Evolutionary conservation across 2,329 filamentous ascomycete species (phyloP).

Genomic region (Cytospora chrysosperma): DNA sequence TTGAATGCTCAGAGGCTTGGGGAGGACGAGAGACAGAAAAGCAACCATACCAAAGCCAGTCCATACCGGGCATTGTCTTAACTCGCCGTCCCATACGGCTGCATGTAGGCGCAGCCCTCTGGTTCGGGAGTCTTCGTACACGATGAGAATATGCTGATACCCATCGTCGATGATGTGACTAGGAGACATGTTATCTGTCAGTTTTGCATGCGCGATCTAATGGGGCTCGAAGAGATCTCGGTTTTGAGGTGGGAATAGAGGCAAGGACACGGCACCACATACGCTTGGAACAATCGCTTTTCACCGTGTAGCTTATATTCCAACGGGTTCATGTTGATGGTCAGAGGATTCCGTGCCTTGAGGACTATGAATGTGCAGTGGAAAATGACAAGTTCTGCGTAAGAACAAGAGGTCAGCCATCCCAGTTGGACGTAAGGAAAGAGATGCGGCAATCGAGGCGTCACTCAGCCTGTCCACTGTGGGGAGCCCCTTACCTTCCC

Average conservation of each 20-base stretch:
- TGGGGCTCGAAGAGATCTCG: background rate
- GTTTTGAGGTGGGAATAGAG: no score
- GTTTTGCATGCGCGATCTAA: background rate
- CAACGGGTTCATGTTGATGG: constrained; percentile 41
- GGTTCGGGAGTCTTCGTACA: constrained; percentile 51
- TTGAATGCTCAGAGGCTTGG: background rate
- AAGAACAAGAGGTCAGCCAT: constrained; percentile 22
- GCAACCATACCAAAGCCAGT: constrained; percentile 56
- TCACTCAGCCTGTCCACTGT: background rate
- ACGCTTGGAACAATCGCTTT: constrained; percentile 56
- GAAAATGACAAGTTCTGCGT: constrained; percentile 57
- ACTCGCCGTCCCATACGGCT: constrained; percentile 53
- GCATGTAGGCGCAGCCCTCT: constrained; percentile 55
- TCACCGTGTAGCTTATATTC: constrained; percentile 50
- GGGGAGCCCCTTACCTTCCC: constrained; percentile 52
- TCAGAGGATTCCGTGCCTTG: constrained; percentile 50
- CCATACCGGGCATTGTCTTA: constrained; percentile 59
- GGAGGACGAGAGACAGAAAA: background rate
- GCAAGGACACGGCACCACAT: constrained; percentile 29
- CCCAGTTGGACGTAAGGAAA: background rate
- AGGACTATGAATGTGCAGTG: constrained; percentile 58
- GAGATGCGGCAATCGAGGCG: background rate
- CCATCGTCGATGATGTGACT: constrained; percentile 58
- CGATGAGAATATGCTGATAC: constrained; percentile 52
- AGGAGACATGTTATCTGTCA: background rate